Evolutionary conservation across 2,329 filamentous ascomycete species (phyloP).

Genomic region (Domatiomyces globalis): DNA sequence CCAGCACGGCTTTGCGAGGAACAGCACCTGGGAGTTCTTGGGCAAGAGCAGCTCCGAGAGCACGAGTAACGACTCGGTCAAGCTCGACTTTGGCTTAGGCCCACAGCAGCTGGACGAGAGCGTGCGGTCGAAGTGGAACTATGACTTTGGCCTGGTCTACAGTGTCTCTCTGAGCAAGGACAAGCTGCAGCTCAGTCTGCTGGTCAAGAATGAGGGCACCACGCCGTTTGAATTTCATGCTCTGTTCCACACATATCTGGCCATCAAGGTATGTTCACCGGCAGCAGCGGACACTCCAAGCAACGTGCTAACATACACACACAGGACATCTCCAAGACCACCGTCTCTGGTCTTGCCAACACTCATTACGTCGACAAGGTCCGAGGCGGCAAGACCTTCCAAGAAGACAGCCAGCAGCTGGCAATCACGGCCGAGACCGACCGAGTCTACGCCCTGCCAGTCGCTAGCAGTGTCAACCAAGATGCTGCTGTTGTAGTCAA

Average conservation of each 20-base stretch:
- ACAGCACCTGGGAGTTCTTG: slow-evolving; percentile 81
- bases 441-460: slow-evolving; percentile 61
- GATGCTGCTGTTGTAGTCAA: slow-evolving; percentile 45
- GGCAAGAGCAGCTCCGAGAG: slow-evolving; percentile 58
- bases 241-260: slow-evolving; percentile 81
- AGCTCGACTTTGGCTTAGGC: slow-evolving; percentile 89
- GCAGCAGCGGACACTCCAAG: neutral
- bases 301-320: neutral
- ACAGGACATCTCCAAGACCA: slow-evolving; percentile 64
- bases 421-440: slow-evolving; percentile 69
- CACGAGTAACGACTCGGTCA: slow-evolving; percentile 54
- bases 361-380: slow-evolving; percentile 77
- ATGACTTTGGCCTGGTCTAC: slow-evolving; percentile 81
- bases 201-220: slow-evolving; percentile 76
- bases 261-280: slow-evolving; percentile 49
- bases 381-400: slow-evolving; percentile 46
- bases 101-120: slow-evolving; percentile 55
- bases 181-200: slow-evolving; percentile 63
- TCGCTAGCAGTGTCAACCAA: slow-evolving; percentile 40
- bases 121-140: slow-evolving; percentile 62
- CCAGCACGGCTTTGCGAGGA: slow-evolving; percentile 91
- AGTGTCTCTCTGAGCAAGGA: slow-evolving; percentile 70
- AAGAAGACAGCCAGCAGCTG: slow-evolving; percentile 50
- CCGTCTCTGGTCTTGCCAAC: slow-evolving; percentile 61
- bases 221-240: slow-evolving; percentile 81